Evolutionary conservation across 2,329 filamentous ascomycete species (phyloP).

Genomic region (Colletotrichum lupini): DNA sequence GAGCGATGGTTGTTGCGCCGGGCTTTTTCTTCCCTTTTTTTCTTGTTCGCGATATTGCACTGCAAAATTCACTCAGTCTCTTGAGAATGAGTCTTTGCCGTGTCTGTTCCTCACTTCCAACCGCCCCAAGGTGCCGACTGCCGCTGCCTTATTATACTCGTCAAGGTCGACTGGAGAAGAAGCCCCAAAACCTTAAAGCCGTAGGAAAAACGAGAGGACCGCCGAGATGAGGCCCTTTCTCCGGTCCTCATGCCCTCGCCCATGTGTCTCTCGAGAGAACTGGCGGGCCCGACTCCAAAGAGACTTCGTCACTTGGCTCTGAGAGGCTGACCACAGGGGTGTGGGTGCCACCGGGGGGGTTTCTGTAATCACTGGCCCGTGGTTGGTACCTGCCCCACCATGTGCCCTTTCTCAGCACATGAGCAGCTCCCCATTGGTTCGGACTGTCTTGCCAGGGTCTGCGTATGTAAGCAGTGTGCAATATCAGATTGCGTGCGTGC

Average conservation of each 20-base stretch:
- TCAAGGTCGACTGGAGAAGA: not conserved
- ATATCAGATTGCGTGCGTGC: not conserved
- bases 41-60: not conserved
- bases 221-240: not conserved
- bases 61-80: constrained; percentile 4
- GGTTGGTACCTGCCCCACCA: constrained; percentile 13
- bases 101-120: not conserved
- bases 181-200: constrained; percentile 6
- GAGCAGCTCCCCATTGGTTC: constrained; percentile 13
- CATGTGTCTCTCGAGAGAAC: not conserved
- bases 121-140: not conserved
- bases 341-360: constrained; percentile 1
- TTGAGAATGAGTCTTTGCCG: not conserved
- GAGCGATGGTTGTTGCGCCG: not conserved
- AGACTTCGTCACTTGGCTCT: not conserved
- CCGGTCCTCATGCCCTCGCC: not conserved
- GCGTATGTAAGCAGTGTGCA: constrained; percentile 19
- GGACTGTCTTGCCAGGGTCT: not conserved
- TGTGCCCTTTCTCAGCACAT: constrained; percentile 14
- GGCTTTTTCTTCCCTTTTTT: not conserved
- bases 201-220: not conserved
- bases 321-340: constrained; percentile 26
- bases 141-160: constrained; percentile 4
- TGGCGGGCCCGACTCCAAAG: not conserved
- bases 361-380: constrained; percentile 12